phyloP scores from a whole-genome alignment of 345 rosid species.

The Trapa incisa region DNA sequence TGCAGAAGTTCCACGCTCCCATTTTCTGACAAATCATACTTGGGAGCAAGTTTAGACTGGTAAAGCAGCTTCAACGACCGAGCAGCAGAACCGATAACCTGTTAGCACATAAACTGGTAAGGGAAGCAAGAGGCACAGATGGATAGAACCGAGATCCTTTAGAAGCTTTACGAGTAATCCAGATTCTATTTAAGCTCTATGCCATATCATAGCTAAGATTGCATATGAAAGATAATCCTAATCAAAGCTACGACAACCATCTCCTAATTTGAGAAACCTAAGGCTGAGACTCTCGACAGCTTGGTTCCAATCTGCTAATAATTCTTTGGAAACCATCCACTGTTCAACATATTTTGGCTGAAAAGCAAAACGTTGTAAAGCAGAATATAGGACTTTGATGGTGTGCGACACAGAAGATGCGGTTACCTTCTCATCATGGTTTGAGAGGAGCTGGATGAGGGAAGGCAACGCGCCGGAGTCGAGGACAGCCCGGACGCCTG shows the following conservation, averaged over 20 bases:
- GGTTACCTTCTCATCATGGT: conserved; percentile 51
- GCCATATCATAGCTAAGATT: neutral
- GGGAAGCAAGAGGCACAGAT: neutral
- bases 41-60: conserved; percentile 77
- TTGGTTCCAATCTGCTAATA: too few relatives aligned
- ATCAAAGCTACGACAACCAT: neutral
- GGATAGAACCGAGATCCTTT: neutral
- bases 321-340: too few relatives aligned
- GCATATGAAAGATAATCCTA: neutral
- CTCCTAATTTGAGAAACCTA: too few relatives aligned
- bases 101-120: conserved; percentile 8
- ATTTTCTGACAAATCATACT: conserved; percentile 49
- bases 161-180: too few relatives aligned
- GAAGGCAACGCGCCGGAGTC: conserved; percentile 59
- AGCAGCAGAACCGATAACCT: conserved; percentile 87
- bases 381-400: neutral
- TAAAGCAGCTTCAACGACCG: conserved; percentile 75
- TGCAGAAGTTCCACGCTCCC: conserved; percentile 65
- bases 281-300: too few relatives aligned
- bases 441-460: conserved; percentile 49
- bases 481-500: conserved; percentile 70
- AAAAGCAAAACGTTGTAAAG: too few relatives aligned
- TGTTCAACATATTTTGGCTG: conserved; percentile 3
- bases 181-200: too few relatives aligned
- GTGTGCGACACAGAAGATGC: neutral